phyloP scores from a whole-genome alignment of 768 basidiomycete species.

The Thelephora aurantiotincta region DNA sequence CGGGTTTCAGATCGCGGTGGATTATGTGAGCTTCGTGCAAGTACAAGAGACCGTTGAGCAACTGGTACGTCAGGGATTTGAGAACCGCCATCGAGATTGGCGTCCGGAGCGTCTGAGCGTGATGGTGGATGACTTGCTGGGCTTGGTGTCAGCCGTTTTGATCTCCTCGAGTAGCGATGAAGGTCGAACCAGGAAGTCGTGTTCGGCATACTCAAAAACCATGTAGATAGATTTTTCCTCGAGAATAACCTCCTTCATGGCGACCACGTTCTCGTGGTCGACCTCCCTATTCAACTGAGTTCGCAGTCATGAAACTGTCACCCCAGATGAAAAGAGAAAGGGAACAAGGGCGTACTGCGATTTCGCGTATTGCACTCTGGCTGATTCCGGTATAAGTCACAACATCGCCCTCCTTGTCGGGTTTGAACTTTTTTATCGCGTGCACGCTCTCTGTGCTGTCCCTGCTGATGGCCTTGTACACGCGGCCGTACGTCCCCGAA shows the following conservation, averaged over 20 bases:
- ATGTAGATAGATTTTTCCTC: slow-evolving; percentile 99
- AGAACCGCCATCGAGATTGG: slow-evolving; percentile 67
- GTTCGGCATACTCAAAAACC: slow-evolving; percentile 99
- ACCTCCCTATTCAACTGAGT: slow-evolving; percentile 78
- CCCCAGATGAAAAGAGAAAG: neutral
- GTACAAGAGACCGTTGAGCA: slow-evolving; percentile 87
- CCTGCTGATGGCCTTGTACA: slow-evolving; percentile 86
- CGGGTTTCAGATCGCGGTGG: slow-evolving; percentile 96
- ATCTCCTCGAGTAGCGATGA: neutral
- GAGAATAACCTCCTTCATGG: slow-evolving; percentile 86
- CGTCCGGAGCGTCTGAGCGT: slow-evolving; percentile 77
- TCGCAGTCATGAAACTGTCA: slow-evolving; percentile 7
- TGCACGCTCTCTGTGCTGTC: slow-evolving; percentile 60
- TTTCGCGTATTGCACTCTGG: slow-evolving; percentile 95
- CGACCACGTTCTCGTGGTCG: slow-evolving; percentile 80
- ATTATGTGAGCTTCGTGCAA: slow-evolving; percentile 91
- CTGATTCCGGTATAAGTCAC: slow-evolving; percentile 94
- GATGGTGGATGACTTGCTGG: slow-evolving; percentile 98
- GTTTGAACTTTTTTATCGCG: slow-evolving; percentile 99
- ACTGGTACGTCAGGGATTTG: slow-evolving; percentile 89
- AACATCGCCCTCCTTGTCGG: slow-evolving; percentile 97
- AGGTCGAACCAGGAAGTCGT: slow-evolving; percentile 80
- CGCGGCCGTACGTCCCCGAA: slow-evolving; percentile 95
- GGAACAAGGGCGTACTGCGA: slow-evolving; percentile 48
- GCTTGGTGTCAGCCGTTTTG: neutral